These are phyloP conservation scores for Fraxinus sp. DNA, from an alignment of 305 asterid species.

Conservation along the genomic window DNA sequence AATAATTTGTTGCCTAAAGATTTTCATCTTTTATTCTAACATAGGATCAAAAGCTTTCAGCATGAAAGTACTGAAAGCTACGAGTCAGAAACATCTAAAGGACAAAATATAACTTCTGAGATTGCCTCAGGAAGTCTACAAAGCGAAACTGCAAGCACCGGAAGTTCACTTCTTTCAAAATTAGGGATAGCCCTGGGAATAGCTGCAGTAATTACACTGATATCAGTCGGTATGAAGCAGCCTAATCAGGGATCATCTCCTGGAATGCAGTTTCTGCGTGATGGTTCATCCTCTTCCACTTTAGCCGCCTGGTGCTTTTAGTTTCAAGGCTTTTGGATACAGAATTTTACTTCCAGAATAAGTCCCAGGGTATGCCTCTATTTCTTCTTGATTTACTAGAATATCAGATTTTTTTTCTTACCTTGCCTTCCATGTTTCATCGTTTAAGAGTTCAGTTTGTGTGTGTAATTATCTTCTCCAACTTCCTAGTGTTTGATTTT, in stretches of 20 bases:
- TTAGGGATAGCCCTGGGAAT: constrained; percentile 59
- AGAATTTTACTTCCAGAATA: constrained; percentile 67
- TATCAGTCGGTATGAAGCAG: constrained; percentile 45
- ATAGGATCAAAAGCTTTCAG: constrained; percentile 51
- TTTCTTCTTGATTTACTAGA: not conserved
- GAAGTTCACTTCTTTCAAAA: constrained; percentile 53
- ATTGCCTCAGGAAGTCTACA: constrained; percentile 28
- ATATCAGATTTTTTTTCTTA: not conserved
- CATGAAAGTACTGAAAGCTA: constrained; percentile 38
- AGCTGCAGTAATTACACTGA: constrained; percentile 59
- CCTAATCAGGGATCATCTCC: constrained; percentile 48
- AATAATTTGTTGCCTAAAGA: not conserved
- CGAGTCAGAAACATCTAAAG: constrained; percentile 28
- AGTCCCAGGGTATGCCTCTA: constrained; percentile 62
- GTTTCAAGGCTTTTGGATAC: constrained; percentile 69
- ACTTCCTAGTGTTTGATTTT: not conserved
- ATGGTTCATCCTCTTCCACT: constrained; percentile 43
- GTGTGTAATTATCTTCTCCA: not conserved
- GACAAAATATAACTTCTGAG: constrained; percentile 32
- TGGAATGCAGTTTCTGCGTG: constrained; percentile 51
- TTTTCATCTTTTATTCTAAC: not conserved
- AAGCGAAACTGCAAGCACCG: constrained; percentile 30
- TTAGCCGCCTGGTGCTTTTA: constrained; percentile 51
- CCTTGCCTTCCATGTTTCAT: not conserved
- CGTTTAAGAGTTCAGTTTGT: constrained; percentile 2